Conservation (phyloP, 1,284 basidiomycete genomes). For the Psilocybe mexicana region DNA sequence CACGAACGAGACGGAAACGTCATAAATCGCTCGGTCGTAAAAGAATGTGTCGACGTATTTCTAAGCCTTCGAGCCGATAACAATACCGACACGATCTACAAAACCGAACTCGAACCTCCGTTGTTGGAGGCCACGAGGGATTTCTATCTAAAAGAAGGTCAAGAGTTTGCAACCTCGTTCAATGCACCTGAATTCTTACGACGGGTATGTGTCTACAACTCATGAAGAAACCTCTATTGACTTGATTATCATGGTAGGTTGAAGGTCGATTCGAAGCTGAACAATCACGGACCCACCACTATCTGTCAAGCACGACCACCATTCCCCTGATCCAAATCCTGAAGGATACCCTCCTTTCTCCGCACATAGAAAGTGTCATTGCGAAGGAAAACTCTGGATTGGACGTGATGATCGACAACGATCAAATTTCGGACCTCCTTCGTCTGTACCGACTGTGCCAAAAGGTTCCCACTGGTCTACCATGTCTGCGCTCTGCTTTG, state of each 20-base stretch:
- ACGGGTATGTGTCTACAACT: constrained; percentile 48
- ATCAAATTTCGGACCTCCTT: constrained; percentile 77
- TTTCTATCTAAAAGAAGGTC: constrained; percentile 84
- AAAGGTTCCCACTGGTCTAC: constrained; percentile 71
- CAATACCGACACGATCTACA: constrained; percentile 69
- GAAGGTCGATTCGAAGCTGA: constrained; percentile 86
- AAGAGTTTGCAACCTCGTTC: constrained; percentile 68
- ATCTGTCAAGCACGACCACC: constrained; percentile 80
- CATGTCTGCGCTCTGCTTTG: constrained; percentile 67
- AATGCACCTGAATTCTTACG: constrained; percentile 85
- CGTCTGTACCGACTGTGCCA: constrained; percentile 82
- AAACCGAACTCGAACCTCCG: constrained; percentile 82
- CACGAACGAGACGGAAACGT: constrained; percentile 91
- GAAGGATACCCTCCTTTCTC: constrained; percentile 75
- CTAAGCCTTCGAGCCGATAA: constrained; percentile 61
- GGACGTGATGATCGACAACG: constrained; percentile 84
- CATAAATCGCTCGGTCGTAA: constrained; percentile 90
- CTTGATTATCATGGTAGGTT: constrained; percentile 50
- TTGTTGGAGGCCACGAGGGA: constrained; percentile 77
- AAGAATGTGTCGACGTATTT: constrained; percentile 89
- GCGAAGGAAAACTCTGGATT: constrained; percentile 86
- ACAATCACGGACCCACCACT: constrained; percentile 86
- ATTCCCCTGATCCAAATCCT: constrained; percentile 75
- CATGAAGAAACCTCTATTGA: constrained; percentile 4
- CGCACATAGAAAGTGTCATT: constrained; percentile 78